Conservation (phyloP, 2,329 filamentous ascomycete species). For the Elsinoe necatrix region DNA sequence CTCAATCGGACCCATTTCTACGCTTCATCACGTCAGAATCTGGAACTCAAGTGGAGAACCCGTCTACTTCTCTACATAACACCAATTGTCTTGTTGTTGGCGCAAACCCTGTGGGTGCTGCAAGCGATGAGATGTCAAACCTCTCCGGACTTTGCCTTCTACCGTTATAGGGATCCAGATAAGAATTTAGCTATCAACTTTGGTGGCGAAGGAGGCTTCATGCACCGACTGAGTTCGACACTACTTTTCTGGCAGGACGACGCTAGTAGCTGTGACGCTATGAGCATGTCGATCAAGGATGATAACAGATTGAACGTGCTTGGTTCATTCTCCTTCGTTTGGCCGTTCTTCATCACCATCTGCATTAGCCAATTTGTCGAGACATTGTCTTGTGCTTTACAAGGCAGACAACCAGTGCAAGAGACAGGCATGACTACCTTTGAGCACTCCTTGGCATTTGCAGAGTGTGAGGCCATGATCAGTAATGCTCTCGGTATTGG, state of each 20-base stretch:
- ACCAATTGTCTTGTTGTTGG: constrained; percentile 60
- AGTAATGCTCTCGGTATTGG: constrained; percentile 69
- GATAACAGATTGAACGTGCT: constrained; percentile 45
- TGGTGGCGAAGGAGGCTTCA: constrained; percentile 53
- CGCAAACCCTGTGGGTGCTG: constrained; percentile 62
- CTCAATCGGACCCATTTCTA: constrained; percentile 91
- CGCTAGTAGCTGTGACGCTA: constrained; percentile 62
- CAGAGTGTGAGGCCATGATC: constrained; percentile 85
- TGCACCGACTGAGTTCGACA: constrained; percentile 64
- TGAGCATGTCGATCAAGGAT: constrained; percentile 59
- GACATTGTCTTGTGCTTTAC: constrained; percentile 76
- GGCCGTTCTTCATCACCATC: constrained; percentile 63
- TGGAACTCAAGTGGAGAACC: constrained; percentile 66
- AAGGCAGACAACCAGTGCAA: constrained; percentile 68
- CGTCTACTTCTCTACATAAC: constrained; percentile 61
- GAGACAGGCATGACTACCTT: constrained; percentile 96
- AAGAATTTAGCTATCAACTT: constrained; percentile 40
- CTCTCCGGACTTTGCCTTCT: constrained; percentile 36
- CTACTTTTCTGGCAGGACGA: constrained; percentile 69
- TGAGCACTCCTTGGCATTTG: constrained; percentile 91
- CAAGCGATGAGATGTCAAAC: constrained; percentile 91
- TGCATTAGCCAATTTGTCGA: constrained; percentile 78
- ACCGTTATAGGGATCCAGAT: constrained; percentile 39
- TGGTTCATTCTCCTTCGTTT: constrained; percentile 72
- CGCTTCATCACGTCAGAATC: constrained; percentile 72